phyloP scores from a whole-genome alignment of 1,284 basidiomycete genomes.

The Violaceomyces palustris region DNA sequence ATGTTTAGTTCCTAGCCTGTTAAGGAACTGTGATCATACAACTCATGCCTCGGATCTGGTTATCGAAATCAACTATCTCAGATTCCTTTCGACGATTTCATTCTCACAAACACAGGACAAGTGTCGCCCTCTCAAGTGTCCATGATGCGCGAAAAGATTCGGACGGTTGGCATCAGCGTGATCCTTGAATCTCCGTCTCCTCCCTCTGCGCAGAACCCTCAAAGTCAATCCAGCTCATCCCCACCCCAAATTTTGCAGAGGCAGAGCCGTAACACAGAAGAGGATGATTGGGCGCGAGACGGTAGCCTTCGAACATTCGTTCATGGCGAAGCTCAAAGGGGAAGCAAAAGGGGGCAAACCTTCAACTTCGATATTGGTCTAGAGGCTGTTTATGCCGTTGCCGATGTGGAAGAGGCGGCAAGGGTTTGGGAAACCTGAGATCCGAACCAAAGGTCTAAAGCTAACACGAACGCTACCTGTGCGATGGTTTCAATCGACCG shows the following conservation, averaged over 20 bases:
- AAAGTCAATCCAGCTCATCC: not conserved
- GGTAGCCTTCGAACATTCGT: constrained; percentile 8
- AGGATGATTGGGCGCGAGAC: constrained; percentile 6
- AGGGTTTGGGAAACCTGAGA: too few species aligned
- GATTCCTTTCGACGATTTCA: constrained; percentile 76
- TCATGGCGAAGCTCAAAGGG: constrained; percentile 7
- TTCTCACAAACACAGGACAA: constrained; percentile 76
- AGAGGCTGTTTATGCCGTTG: constrained; percentile 48
- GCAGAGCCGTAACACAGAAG: not conserved
- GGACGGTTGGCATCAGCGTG: constrained; percentile 72
- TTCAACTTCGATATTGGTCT: constrained; percentile 56
- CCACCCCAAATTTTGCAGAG: not conserved
- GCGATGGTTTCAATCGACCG: too few species aligned
- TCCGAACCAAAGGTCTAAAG: too few species aligned
- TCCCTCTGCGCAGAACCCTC: constrained; percentile 12
- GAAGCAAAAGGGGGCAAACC: constrained; percentile 33
- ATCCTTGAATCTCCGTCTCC: constrained; percentile 38
- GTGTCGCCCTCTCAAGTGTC: constrained; percentile 62
- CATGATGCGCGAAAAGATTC: constrained; percentile 70
- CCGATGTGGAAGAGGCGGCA: constrained; percentile 32
- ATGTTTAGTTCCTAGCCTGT: too few species aligned
- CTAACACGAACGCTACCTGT: too few species aligned
- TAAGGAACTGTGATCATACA: too few species aligned
- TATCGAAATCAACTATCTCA: constrained; percentile 51
- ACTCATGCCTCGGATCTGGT: too few species aligned